Base-by-base conservation (phyloP, 2,329 filamentous ascomycete species). In the Penicillium sp. region DNA sequence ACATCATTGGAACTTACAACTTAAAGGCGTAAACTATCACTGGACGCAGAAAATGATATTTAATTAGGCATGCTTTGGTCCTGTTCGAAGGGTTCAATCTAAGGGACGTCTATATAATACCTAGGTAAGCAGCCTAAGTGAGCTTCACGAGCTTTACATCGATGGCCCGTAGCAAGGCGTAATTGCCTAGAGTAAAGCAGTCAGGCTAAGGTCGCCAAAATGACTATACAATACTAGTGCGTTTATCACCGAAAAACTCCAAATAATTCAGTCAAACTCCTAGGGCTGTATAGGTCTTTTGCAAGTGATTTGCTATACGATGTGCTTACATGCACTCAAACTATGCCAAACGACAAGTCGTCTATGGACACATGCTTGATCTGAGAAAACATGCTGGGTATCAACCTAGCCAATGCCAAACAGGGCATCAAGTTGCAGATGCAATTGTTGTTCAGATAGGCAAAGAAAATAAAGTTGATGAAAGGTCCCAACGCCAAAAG, bases 401-500 rank as follows among this genome's bases (percentile, higher is more conserved):
- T 8, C 20, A 20, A 40, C 14, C 34, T 39, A 45, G 24, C 20
- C 20, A 29, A 34, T 51, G 14, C 22, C 32, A 46, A 46, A 31
- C 31, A 31, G 20, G 42, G 37, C 45, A 22, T 45, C 20, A 37
- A 34, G 9, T 37, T 18, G 16, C 34, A 10, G 20, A 48, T 18
- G 35, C 34, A 40, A n/a, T 39, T n/a, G 50, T 48, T 18, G 40
- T 46, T 16, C 26, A 29, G 7, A 32, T 18, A 20, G 20, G 42
- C 3, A 50, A 38, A 48, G 37, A 35, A 42, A 45, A 43, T 44
- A 22, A 42, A 44, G 31, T 47, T 16, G 60, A 66, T 61, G 55
- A 61, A 56, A 54, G 43, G 47, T 69, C 66, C 68, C 63, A 71
- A 72, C 69, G 67, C 70, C 71, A 69, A 65, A 59, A 63, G 65